Base-by-base conservation (phyloP, 1,284 basidiomycete species). In the Chalciporus sp. region DNA sequence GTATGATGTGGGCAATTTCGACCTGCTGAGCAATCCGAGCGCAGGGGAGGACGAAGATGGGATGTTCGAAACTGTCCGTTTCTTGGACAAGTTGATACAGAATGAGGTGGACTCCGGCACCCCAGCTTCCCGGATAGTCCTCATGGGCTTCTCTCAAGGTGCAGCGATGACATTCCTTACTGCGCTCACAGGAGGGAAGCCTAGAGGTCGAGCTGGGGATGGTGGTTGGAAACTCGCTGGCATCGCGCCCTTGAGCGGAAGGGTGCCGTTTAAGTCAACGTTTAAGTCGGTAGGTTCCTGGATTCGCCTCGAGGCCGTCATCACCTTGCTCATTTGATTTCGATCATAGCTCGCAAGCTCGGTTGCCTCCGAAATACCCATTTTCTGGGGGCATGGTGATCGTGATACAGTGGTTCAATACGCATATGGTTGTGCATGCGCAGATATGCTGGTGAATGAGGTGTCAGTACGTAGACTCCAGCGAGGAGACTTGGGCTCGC, bases 81-180 rank as follows among this genome's bases (percentile, higher is more conserved):
- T 75, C 14, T 77, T 95, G 61, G 85, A 86, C 61, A 69, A 78
- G 49, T 73, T 95, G 57, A 85, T 96, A 64, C 77, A 81, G 9
- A 75, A 77, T 6, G 92, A 95, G 68, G 75, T 93, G 31, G 82
- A 86, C 55, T 76, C 76, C n/a, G 90, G 89, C 11, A 83, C 86
- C 45, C 76, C 82, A 16, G 73, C 86, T 29, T 75, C 78, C 47
- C 79, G 83, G 42, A 84, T 88, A 59, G 76, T 94, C 12, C 72
- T 95, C 23, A 91, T 90, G 28, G 92, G 93, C 0, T 95, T 95
- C 75, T 88, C 84, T 53, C 92, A 95, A 71, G 93, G 92, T 42
- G 89, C 78, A 14, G 83, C 85, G n/a, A 85, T 94, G 74, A 77
- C 84, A 10, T 73, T 92, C n/a, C 72, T 93, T 42, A 84, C 83